phyloP scores from a whole-genome alignment of 352 stramenopile species.

The Phytophthora pini region DNA sequence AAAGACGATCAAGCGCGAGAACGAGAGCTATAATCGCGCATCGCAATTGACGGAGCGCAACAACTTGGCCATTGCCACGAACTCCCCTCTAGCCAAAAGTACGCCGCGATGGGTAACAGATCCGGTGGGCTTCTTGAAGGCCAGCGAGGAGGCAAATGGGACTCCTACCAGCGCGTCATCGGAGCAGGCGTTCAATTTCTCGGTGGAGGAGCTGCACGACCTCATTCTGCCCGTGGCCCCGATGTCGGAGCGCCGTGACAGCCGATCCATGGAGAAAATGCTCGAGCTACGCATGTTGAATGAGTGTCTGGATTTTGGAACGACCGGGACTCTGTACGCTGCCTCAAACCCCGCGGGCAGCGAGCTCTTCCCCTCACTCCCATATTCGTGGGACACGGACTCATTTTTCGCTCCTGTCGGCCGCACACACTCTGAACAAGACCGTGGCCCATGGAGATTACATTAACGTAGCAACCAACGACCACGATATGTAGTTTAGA shows the following conservation, averaged over 20 bases:
- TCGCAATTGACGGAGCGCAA: constrained; percentile 4
- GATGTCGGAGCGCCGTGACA: constrained; percentile 29
- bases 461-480: constrained; percentile 28
- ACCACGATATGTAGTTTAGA: constrained; percentile 7
- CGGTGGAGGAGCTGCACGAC: constrained; percentile 42
- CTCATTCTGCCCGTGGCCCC: constrained; percentile 29
- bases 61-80: constrained; percentile 3
- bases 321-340: constrained; percentile 11
- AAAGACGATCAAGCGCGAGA: constrained; percentile 39
- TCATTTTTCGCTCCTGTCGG: constrained; percentile 32
- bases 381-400: constrained; percentile 38
- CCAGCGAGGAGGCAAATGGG: constrained; percentile 8
- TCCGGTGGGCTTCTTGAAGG: constrained; percentile 35
- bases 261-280: constrained; percentile 31
- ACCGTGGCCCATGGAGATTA: constrained; percentile 30
- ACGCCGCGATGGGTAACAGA: constrained; percentile 28
- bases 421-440: constrained; percentile 29
- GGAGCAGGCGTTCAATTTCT: constrained; percentile 38
- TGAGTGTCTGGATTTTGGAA: constrained; percentile 40
- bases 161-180: constrained; percentile 34
- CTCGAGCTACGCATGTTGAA: constrained; percentile 45
- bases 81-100: constrained; percentile 3
- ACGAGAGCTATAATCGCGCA: constrained; percentile 9
- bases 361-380: constrained; percentile 28
- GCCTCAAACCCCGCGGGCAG: constrained; percentile 17